Conservation (phyloP, 176 grass and related monocot species). For the Typha latifolia region DNA sequence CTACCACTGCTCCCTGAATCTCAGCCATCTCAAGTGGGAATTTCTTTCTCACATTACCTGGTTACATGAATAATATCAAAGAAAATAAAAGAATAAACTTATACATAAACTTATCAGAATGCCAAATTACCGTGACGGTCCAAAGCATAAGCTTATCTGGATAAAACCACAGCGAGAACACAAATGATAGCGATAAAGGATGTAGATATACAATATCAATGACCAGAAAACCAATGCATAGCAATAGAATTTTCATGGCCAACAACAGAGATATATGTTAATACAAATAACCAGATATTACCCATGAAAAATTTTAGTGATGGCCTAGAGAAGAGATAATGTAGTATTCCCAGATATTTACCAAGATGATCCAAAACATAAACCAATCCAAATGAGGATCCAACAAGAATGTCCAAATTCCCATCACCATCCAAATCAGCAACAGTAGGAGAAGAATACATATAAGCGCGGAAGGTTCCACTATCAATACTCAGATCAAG, state of each 20-base stretch:
- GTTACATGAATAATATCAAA: background rate
- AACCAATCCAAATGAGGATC: conserved; percentile 82
- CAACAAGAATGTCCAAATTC: conserved; percentile 92
- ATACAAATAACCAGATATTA: background rate
- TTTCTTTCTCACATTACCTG: conserved; percentile 78
- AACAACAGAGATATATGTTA: too few relatives aligned
- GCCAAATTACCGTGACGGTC: too few relatives aligned
- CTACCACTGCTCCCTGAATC: conserved; percentile 77
- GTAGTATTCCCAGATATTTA: conserved; percentile 22
- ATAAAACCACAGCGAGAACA: too few relatives aligned
- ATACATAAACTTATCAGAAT: background rate
- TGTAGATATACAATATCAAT: too few relatives aligned
- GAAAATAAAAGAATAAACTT: background rate
- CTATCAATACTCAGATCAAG: conserved; percentile 72
- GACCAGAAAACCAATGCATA: too few relatives aligned
- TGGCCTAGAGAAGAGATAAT: conserved; percentile 5
- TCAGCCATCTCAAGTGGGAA: conserved; percentile 97
- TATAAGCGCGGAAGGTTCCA: conserved; percentile 63
- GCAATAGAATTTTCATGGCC: too few relatives aligned
- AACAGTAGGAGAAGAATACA: conserved; percentile 81
- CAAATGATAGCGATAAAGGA: too few relatives aligned
- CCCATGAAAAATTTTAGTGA: conserved; percentile 4
- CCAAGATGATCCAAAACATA: conserved; percentile 87
- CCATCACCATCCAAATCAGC: conserved; percentile 97
- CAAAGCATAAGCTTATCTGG: too few relatives aligned